Conservation (phyloP, 306 rosid species). For the Quercus aquifolioides region DNA sequence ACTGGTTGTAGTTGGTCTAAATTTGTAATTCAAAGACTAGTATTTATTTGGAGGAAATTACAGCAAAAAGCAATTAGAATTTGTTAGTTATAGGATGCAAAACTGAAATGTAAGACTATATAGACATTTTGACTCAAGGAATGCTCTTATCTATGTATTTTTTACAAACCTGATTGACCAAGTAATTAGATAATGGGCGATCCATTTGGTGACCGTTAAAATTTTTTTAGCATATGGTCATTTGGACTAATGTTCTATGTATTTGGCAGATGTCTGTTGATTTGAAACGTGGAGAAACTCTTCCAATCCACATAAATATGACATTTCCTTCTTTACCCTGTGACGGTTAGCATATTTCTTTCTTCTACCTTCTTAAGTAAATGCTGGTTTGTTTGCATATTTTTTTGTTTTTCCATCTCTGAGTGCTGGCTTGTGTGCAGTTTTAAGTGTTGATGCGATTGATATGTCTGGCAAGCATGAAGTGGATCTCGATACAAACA, state of each 20-base stretch:
- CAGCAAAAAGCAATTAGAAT: background rate
- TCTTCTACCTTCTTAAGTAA: conserved; percentile 11
- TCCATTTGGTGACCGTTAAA: background rate
- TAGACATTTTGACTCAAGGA: background rate
- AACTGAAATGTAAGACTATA: background rate
- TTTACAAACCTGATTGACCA: background rate
- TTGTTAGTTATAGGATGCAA: background rate
- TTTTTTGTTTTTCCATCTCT: conserved; percentile 1
- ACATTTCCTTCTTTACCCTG: conserved; percentile 96
- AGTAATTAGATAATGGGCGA: background rate
- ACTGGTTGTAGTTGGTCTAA: background rate
- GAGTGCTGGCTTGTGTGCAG: conserved; percentile 39
- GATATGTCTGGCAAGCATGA: conserved; percentile 99
- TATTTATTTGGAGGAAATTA: background rate
- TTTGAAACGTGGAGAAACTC: conserved; percentile 92
- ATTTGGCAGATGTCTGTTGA: conserved; percentile 88
- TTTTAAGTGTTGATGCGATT: conserved; percentile 88
- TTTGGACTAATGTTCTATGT: conserved; percentile 3
- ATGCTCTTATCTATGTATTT: background rate
- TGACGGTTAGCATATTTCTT: conserved; percentile 60
- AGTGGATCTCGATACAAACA: conserved; percentile 96
- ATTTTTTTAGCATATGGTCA: background rate
- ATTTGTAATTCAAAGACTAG: background rate
- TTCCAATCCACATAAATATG: conserved; percentile 92
- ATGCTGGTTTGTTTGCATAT: conserved; percentile 1